Evolutionary conservation across 306 rosid genomes (phyloP).

Genomic region (Luffa aegyptiaca): DNA sequence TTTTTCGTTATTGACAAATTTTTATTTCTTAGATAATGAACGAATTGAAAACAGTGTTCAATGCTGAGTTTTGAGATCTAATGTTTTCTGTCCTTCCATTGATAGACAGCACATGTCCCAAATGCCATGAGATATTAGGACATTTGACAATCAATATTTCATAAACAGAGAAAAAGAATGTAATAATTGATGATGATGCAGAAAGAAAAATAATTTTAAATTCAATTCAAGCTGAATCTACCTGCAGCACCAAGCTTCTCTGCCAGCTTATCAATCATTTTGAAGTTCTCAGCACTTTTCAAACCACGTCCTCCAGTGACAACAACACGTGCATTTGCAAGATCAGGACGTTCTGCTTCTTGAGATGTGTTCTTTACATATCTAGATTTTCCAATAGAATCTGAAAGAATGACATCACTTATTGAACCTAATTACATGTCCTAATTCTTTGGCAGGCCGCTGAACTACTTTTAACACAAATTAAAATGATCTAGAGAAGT

Average conservation of each 20-base stretch:
- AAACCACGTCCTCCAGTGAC: constrained; percentile 83
- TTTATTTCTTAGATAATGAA: background rate
- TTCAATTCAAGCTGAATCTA: constrained; percentile 20
- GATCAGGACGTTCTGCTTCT: constrained; percentile 76
- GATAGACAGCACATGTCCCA: background rate
- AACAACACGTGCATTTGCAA: constrained; percentile 78
- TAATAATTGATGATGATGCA: background rate
- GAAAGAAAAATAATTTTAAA: background rate
- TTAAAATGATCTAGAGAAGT: background rate
- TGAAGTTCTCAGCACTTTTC: constrained; percentile 86
- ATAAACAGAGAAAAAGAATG: background rate
- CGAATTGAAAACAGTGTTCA: background rate
- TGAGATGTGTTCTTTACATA: constrained; percentile 56
- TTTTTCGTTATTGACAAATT: background rate
- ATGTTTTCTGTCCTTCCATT: background rate
- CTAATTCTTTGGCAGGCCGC: background rate
- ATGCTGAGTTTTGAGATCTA: background rate
- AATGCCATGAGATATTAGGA: background rate
- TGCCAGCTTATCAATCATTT: constrained; percentile 83
- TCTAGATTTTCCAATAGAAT: constrained; percentile 51
- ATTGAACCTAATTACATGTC: background rate
- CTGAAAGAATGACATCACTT: constrained; percentile 26
- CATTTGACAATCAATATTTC: background rate
- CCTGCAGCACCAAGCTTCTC: constrained; percentile 90
- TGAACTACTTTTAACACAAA: background rate